Evolutionary conservation across 495 filamentous ascomycete genomes (phyloP).

Genomic region (Penicillium goetzii): DNA sequence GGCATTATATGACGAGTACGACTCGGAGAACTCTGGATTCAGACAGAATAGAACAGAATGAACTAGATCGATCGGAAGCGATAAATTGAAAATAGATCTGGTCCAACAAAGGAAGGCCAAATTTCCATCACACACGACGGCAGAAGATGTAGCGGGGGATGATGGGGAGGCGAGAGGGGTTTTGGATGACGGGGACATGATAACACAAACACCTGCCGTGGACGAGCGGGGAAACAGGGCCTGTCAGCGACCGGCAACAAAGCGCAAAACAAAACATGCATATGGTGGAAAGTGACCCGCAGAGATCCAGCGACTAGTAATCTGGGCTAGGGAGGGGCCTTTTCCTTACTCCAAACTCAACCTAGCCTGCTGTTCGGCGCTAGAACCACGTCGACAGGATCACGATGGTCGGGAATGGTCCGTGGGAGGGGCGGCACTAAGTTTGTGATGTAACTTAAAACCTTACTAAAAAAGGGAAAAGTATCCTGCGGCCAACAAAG

Average conservation of each 20-base stretch:
- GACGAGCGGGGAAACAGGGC: constrained; percentile 9
- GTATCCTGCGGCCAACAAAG: constrained; percentile 16
- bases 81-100: not conserved
- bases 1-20: constrained; percentile 33
- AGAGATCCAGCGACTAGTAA: not conserved
- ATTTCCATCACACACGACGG: not conserved
- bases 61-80: not conserved
- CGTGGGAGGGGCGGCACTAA: constrained; percentile 10
- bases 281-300: not conserved
- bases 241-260: not conserved
- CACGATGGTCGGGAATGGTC: constrained; percentile 8
- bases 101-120: not conserved
- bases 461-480: constrained; percentile 27
- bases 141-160: not conserved
- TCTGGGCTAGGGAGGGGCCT: constrained; percentile 1
- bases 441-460: constrained; percentile 21
- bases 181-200: constrained; percentile 16
- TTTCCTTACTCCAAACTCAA: not conserved
- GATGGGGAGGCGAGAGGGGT: constrained; percentile 11
- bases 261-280: not conserved
- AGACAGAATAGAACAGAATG: not conserved
- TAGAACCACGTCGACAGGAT: constrained; percentile 4
- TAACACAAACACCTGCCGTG: not conserved
- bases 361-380: not conserved
- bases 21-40: constrained; percentile 2